Evolutionary conservation across 108 stramenopile genomes (phyloP).

Genomic region (Fragilaria radians): DNA sequence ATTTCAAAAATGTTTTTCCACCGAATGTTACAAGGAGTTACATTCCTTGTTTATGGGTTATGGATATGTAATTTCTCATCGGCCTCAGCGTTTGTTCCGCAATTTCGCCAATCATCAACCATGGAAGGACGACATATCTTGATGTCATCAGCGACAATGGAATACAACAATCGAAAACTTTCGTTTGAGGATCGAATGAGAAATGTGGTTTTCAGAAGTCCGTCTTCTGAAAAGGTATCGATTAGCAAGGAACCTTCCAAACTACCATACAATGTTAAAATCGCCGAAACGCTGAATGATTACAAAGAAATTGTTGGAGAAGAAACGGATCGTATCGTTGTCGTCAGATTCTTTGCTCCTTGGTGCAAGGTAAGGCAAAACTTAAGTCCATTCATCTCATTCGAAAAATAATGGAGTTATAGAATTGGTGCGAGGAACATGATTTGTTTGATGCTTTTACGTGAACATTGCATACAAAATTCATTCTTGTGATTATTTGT

Average conservation of each 20-base stretch:
- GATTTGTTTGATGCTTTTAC: too few relatives aligned
- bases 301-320: slow-evolving; percentile 44
- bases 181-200: slow-evolving; percentile 28
- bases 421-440: too few relatives aligned
- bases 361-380: slow-evolving; percentile 70
- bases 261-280: slow-evolving; percentile 34
- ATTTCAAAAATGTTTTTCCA: too few relatives aligned
- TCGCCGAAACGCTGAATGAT: slow-evolving; percentile 35
- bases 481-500: too few relatives aligned
- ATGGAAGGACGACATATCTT: not conserved
- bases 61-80: too few relatives aligned
- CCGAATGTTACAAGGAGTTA: too few relatives aligned
- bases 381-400: too few relatives aligned
- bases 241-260: not conserved
- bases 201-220: slow-evolving; percentile 8
- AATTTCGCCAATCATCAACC: too few relatives aligned
- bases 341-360: slow-evolving; percentile 56
- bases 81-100: too few relatives aligned
- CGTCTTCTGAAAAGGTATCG: slow-evolving; percentile 3
- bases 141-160: not conserved
- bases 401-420: too few relatives aligned
- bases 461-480: too few relatives aligned
- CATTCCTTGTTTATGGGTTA: too few relatives aligned
- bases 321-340: slow-evolving; percentile 38
- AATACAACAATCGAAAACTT: not conserved